Evolutionary conservation across 2,329 filamentous ascomycete species (phyloP).

Genomic region (Aaosphaeria arxii): DNA sequence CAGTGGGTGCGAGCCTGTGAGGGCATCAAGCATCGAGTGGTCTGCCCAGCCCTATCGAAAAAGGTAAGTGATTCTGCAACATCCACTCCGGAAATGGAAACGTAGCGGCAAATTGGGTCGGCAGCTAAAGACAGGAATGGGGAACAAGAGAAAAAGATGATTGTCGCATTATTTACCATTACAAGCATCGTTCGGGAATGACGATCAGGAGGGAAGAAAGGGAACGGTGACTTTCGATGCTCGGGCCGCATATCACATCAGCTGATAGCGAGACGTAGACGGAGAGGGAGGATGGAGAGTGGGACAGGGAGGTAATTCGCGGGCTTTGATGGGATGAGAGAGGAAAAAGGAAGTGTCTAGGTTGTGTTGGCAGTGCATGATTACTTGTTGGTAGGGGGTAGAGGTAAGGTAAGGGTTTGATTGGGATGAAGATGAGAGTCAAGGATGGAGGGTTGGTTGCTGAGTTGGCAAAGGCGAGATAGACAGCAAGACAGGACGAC

Average conservation of each 20-base stretch:
- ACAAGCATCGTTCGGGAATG: neutral
- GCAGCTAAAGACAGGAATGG: neutral
- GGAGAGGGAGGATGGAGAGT: neutral
- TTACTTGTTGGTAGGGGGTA: too few species aligned
- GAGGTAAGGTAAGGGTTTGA: too few species aligned
- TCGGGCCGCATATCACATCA: neutral
- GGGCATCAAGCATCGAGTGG: too few species aligned
- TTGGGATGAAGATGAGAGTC: neutral
- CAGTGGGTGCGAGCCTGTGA: too few species aligned
- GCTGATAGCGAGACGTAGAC: neutral
- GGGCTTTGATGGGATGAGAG: neutral
- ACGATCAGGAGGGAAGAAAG: neutral
- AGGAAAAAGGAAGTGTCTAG: neutral
- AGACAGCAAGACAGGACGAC: neutral
- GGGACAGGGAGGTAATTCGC: neutral
- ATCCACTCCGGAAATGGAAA: neutral
- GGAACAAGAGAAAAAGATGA: neutral
- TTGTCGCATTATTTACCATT: neutral
- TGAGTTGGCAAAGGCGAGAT: neutral
- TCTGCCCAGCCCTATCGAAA: neutral
- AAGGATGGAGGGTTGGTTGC: neutral
- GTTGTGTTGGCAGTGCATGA: too few species aligned
- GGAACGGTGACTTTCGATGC: neutral
- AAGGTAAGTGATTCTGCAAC: neutral
- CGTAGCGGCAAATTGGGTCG: neutral